Evolutionary conservation across 306 rosid genomes (phyloP).

Genomic region (Quercus gilva): DNA sequence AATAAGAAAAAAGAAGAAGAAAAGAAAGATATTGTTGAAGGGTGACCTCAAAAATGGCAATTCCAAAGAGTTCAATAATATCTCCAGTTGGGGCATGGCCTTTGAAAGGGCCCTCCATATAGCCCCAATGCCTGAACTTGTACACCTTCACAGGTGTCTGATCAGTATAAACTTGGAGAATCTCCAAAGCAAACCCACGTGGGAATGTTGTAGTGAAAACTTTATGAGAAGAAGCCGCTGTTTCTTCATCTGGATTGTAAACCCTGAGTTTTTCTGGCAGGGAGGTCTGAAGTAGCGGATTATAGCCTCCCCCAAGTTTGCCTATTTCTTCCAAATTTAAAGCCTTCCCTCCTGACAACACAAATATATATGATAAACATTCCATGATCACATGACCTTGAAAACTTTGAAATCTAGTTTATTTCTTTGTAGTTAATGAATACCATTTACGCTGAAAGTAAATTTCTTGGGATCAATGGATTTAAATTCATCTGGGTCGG

Average conservation of each 20-base stretch:
- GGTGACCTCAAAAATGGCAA: constrained; percentile 47
- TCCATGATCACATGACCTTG: neutral
- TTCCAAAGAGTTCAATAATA: constrained; percentile 43
- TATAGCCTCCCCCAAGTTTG: constrained; percentile 69
- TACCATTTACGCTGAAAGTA: constrained; percentile 58
- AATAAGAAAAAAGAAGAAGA: neutral
- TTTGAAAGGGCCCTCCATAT: constrained; percentile 78
- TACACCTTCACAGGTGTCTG: constrained; percentile 52
- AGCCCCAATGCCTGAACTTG: constrained; percentile 81
- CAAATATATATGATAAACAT: neutral
- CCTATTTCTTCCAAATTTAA: constrained; percentile 33
- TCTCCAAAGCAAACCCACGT: constrained; percentile 62
- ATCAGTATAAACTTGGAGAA: constrained; percentile 51
- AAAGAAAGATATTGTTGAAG: neutral
- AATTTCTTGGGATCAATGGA: constrained; percentile 44
- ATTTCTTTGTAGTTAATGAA: neutral
- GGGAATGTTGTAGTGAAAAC: constrained; percentile 58
- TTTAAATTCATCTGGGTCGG: constrained; percentile 28
- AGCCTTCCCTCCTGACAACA: constrained; percentile 42
- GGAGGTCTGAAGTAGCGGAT: constrained; percentile 47
- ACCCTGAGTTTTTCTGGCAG: constrained; percentile 43
- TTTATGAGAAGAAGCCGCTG: constrained; percentile 44
- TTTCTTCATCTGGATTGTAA: constrained; percentile 52
- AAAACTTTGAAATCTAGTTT: neutral
- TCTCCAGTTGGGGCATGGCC: constrained; percentile 58